Percentiles rank a stretch among this genome's conserved stretches.
These are phyloP conservation scores for Hemileccinum rubropunctum DNA, from an alignment of 768 basidiomycete species.

Conservation along the genomic window DNA sequence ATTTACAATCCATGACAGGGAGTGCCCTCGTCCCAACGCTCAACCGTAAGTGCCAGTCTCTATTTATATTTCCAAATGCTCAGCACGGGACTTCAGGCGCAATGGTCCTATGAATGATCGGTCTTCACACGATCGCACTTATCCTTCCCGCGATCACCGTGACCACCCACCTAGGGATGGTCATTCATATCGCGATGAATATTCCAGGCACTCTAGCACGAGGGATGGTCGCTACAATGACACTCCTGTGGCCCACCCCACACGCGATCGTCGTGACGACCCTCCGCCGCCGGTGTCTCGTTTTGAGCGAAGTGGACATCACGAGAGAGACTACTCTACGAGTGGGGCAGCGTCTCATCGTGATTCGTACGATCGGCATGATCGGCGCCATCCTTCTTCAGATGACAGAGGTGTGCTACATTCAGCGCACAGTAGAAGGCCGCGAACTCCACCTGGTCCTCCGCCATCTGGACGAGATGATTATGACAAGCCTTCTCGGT, in stretches of 20 bases:
- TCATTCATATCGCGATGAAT: constrained; percentile 54
- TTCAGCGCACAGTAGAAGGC: constrained; percentile 47
- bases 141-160: constrained; percentile 50
- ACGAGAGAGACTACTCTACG: constrained; percentile 43
- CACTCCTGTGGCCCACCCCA: constrained; percentile 37
- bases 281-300: constrained; percentile 53
- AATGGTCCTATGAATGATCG: constrained; percentile 42
- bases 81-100: constrained; percentile 28
- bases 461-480: constrained; percentile 59
- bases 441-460: constrained; percentile 55
- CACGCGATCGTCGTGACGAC: constrained; percentile 60
- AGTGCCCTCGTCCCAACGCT: constrained; percentile 60
- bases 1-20: constrained; percentile 41
- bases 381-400: constrained; percentile 44
- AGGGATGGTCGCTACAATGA: constrained; percentile 62
- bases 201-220: constrained; percentile 41
- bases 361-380: constrained; percentile 61
- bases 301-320: constrained; percentile 44
- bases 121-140: constrained; percentile 57
- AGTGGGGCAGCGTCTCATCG: constrained; percentile 41
- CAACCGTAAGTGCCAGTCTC: constrained; percentile 43
- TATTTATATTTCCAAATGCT: neutral
- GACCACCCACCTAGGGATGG: constrained; percentile 36
- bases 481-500: constrained; percentile 62
- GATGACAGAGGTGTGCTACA: constrained; percentile 41